A percentile compares a stretch with the other conserved stretches of the same genome.
phyloP scores from a whole-genome alignment of 2,329 filamentous ascomycete species.

The Claviceps fusiformis region DNA sequence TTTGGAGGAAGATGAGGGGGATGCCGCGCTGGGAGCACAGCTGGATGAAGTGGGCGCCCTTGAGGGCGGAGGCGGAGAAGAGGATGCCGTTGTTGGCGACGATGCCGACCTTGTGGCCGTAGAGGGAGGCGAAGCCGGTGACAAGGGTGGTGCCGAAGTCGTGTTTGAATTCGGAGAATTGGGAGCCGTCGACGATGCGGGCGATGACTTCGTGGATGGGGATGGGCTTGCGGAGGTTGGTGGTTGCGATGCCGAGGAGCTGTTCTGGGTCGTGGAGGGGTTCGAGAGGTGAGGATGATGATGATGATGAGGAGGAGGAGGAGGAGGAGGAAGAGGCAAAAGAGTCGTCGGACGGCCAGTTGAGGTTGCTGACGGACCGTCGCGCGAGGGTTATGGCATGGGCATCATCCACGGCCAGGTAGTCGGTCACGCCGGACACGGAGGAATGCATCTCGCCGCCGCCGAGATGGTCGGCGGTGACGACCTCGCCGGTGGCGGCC shows the following conservation, averaged over 20 bases:
- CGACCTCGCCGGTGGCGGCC: constrained; percentile 85
- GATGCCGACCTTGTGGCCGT: constrained; percentile 83
- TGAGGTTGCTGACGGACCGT: constrained; percentile 74
- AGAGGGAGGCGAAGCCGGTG: constrained; percentile 81
- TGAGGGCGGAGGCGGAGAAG: constrained; percentile 76
- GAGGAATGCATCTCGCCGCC: constrained; percentile 83
- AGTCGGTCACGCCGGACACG: constrained; percentile 87
- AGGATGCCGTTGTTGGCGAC: constrained; percentile 94
- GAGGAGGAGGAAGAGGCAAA: constrained; percentile 14
- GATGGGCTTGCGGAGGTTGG: constrained; percentile 75
- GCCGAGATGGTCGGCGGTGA: constrained; percentile 80
- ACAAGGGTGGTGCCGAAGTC: constrained; percentile 81
- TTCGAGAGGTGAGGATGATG: constrained; percentile 45
- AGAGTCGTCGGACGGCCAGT: constrained; percentile 76
- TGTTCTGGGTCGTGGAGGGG: constrained; percentile 71
- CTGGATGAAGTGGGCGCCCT: constrained; percentile 95
- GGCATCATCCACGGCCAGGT: constrained; percentile 85
- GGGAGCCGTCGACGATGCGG: constrained; percentile 78
- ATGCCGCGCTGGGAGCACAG: constrained; percentile 83
- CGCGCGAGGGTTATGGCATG: constrained; percentile 80
- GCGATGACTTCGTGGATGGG: constrained; percentile 85
- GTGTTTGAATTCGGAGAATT: constrained; percentile 89
- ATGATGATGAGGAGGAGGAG: background rate
- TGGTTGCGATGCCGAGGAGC: constrained; percentile 76
- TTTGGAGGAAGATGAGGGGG: constrained; percentile 86